Evolutionary conservation across 441 rosid genomes (phyloP), one percentile per base, ranked within the genome.

Genomic region (Adansonia madagascariensis): DNA sequence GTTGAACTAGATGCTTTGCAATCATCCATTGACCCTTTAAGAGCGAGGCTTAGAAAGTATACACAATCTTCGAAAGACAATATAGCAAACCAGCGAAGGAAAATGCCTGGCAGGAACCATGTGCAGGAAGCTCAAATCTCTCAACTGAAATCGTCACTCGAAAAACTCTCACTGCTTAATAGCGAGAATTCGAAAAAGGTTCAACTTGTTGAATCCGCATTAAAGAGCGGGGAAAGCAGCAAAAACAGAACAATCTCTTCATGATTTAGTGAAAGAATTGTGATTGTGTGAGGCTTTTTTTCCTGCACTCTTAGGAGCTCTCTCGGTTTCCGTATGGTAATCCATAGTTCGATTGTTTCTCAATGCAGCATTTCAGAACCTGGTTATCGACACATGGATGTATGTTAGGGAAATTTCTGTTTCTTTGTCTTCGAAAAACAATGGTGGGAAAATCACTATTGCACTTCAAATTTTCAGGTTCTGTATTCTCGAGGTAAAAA

Each of bases 1-100:
- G 89, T 92, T 6, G 99, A 97, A 84, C 80, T 93, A 79, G 95
- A 88, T 43, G 94, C 95, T 47, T 77, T 97, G 82, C 91, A 73
- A 59, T 85, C 91, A 65, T 90, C 98, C n/a, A 89, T 96, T 6
- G 90, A 88, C 41, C 82, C 97, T 15, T 76, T 91, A 27, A 82
- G 75, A 80, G 95, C 92, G 11, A 88, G 98, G 86, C 84, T 87
- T 71, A 86, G 84, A 63, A 90, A 89, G 86, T 80, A 79, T 24
- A 65, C 80, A 24, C 87, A 84, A 65, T 85, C 90, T 75, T 80
- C 83, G 50, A 89, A 83, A 76, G 84, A 78, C 74, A 70, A 63
- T 12, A 15, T 20, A 41, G 47, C 22, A 9, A 87, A 77, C 75
- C 88, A 79, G 73, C 77, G 22, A 62, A 83, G 86, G 80, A 86